These are phyloP conservation scores for Hylodesmum podocarpum DNA, from an alignment of 306 rosid species.

Conservation along the genomic window DNA sequence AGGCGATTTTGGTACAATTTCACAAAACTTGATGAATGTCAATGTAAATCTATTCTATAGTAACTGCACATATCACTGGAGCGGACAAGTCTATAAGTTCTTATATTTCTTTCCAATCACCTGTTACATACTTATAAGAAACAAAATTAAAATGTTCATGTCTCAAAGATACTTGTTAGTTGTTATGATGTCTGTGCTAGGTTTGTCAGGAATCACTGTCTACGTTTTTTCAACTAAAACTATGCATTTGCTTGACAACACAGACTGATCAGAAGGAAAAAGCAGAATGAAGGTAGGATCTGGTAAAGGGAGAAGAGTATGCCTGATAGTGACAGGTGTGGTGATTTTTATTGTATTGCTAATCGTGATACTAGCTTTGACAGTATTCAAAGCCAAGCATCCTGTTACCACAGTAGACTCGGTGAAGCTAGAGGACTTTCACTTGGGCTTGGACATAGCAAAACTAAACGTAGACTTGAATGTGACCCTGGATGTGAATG, in stretches of 20 bases:
- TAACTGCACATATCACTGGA: neutral
- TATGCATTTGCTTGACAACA: conserved; percentile 8
- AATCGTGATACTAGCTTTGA: conserved; percentile 51
- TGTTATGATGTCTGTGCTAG: neutral
- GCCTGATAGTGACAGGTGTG: conserved; percentile 30
- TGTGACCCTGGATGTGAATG: conserved; percentile 44
- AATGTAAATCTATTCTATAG: neutral
- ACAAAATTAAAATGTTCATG: neutral
- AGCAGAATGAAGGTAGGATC: conserved; percentile 35
- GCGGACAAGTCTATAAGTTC: neutral
- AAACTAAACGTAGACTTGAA: conserved; percentile 46
- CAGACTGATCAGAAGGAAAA: conserved; percentile 20
- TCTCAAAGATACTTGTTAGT: neutral
- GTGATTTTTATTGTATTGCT: conserved; percentile 27
- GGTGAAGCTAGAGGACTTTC: conserved; percentile 43
- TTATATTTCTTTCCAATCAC: neutral
- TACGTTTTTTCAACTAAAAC: conserved; percentile 4
- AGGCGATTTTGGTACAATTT: too few relatives aligned
- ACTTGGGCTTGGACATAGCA: conserved; percentile 39
- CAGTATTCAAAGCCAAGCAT: conserved; percentile 77
- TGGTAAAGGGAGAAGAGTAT: conserved; percentile 40
- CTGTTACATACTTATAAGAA: neutral
- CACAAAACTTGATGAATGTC: too few relatives aligned
- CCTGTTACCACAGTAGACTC: conserved; percentile 45
- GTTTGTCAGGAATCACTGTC: neutral